Evolutionary conservation across 768 basidiomycete genomes (phyloP), one percentile per base, ranked within the genome.

Genomic region (Sporobolomyces pararoseus): DNA sequence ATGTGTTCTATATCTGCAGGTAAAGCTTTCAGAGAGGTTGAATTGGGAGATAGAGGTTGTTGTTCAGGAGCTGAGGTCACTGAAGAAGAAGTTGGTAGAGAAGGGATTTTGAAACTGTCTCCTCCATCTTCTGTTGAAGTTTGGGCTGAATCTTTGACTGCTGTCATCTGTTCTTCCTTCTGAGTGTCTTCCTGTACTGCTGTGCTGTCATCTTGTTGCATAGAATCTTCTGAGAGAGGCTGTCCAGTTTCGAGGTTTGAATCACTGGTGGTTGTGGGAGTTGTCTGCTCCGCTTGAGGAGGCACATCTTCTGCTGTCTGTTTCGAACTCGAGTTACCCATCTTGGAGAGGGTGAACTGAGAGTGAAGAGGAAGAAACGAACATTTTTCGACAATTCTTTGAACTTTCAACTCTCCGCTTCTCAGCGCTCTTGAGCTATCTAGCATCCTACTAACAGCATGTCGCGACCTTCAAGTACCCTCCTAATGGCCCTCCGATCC

Each of bases 1-100:
- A 74, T 71, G 55, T 71, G 73, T 27, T 68, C 70, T 29, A 71
- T 74, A 50, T 71, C 72, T 42, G 68, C 60, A 9, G 72, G 68
- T 21, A 74, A 64, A 37, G 66, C 55, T 54, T 35, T 29, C 17
- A 74, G 55, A 19, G 65, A 58, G 1, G 65, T n/a, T 32, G 55
- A 34, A 12, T 51, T 39, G 9, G 68, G 51, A 0, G 71, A 58
- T n/a, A 61, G 61, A 34, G 31, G n/a, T n/a, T n/a, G 55, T 9
- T 32, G 31, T 1, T 27, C 53, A 13, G 53, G 13, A 7, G 31
- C 53, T 19, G 51, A n/a, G 51, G 52, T 16, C 23, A 34, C 7
- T n/a, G 66, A 4, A 12, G 67, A 44, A 14, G 64, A 3, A 34
- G 62, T n/a, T 16, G 72, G 72, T 4, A 65, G 39, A 13, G 59